phyloP scores from a whole-genome alignment of 2,329 filamentous ascomycete species.

The Gnomoniopsis sp. region DNA sequence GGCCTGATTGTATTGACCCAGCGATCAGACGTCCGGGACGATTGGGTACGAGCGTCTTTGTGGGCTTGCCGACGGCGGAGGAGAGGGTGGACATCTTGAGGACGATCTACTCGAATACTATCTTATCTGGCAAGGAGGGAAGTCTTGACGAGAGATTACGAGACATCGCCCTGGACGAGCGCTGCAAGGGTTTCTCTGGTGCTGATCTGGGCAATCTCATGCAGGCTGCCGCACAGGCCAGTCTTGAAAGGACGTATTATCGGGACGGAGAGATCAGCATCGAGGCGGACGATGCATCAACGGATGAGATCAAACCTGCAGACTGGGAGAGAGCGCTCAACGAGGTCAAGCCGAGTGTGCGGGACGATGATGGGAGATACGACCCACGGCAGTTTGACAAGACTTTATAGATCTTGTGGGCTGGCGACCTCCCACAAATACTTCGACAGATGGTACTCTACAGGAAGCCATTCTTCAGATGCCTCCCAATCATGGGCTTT shows the following conservation, averaged over 20 bases:
- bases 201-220: constrained; percentile 58
- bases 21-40: constrained; percentile 92
- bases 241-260: constrained; percentile 29
- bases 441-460: too few relatives aligned
- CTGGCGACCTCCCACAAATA: too few relatives aligned
- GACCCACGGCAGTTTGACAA: constrained; percentile 18
- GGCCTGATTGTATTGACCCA: constrained; percentile 93
- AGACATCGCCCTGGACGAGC: constrained; percentile 59
- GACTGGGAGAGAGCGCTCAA: constrained; percentile 54
- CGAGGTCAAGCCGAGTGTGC: constrained; percentile 48
- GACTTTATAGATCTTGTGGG: background rate
- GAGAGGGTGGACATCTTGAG: constrained; percentile 81
- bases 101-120: constrained; percentile 56
- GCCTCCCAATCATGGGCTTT: too few relatives aligned
- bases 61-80: constrained; percentile 75
- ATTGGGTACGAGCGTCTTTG: constrained; percentile 82
- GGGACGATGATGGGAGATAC: constrained; percentile 38
- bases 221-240: constrained; percentile 35
- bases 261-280: constrained; percentile 15
- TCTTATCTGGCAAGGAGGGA: constrained; percentile 42
- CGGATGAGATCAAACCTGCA: constrained; percentile 31
- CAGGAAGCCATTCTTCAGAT: too few relatives aligned
- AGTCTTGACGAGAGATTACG: constrained; percentile 41
- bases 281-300: constrained; percentile 23
- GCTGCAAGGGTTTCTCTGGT: constrained; percentile 75